Evolutionary conservation across 2,329 filamentous ascomycete species (phyloP), one percentile per base, ranked within the genome.

Genomic region (Pseudogymnoascus sp.): DNA sequence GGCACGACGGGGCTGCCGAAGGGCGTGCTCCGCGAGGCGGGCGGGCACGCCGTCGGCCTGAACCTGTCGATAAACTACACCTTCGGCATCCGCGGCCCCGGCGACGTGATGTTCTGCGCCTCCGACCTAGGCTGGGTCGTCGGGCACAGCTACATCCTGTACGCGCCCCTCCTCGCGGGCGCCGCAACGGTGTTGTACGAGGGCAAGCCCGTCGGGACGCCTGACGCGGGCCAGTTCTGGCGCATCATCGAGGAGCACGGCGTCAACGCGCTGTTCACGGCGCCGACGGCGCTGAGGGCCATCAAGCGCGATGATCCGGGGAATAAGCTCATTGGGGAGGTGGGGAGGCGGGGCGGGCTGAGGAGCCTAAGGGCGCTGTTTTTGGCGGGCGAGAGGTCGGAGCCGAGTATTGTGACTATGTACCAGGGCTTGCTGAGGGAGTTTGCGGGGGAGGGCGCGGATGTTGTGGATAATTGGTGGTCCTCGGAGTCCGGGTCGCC

Each of bases 81-180:
- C 3, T 96, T 96, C 71, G 86, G 88, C 53, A 86, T 97, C 61
- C 86, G 88, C 65, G 91, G 91, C 0, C 90, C 91, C 0, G 90
- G 91, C 0, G 91, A 96, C 72, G 90, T 96, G 65, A 84, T 89
- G 74, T 87, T 70, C 53, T 68, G 67, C 14, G 88, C 89, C 1
- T 91, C 87, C 13, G 93, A 97, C 71, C 93, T 97, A 63, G 93
- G 93, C 33, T 97, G 93, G 93, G 91, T 93, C 0, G 90, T 95
- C 0, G 90, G 90, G 2, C 86, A 92, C 72, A 89, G 86, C 5
- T 97, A 95, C 73, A 96, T 96, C 66, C 79, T 96, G 11, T 97
- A 97, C 72, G 93, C 86, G 3, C 93, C 93, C 11, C 82, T 97
- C 5, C 82, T 97, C 1, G 85, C 88, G 0, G 93, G 93, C 4